Conservation (phyloP, 306 rosid genomes). For the Rubus idaeus region DNA sequence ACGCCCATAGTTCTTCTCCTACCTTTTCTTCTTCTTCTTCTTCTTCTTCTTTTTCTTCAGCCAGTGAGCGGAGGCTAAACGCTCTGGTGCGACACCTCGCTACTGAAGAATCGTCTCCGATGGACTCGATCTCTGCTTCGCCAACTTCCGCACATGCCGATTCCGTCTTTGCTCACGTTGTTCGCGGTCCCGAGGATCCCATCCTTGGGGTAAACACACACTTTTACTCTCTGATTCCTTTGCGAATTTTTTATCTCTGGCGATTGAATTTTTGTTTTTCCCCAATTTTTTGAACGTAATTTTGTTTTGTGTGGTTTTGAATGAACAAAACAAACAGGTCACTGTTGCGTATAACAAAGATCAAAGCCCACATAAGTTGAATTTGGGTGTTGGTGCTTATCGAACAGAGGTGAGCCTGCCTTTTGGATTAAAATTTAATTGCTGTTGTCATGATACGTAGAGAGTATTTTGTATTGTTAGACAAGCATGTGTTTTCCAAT, state of each 20-base stretch:
- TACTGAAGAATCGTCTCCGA: constrained; percentile 26
- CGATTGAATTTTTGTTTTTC: neutral
- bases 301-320: neutral
- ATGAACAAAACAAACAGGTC: constrained; percentile 46
- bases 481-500: neutral
- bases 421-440: neutral
- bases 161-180: constrained; percentile 81
- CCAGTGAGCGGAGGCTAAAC: constrained; percentile 67
- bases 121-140: constrained; percentile 59
- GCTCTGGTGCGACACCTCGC: constrained; percentile 53
- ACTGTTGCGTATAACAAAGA: constrained; percentile 94
- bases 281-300: neutral
- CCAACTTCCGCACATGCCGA: constrained; percentile 49
- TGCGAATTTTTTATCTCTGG: neutral
- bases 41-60: constrained; percentile 21
- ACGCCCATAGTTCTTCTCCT: constrained; percentile 14
- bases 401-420: constrained; percentile 78
- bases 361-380: constrained; percentile 81
- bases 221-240: neutral
- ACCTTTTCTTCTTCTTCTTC: constrained; percentile 20
- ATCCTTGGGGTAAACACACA: constrained; percentile 71
- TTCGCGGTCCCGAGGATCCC: constrained; percentile 94
- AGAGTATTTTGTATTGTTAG: neutral
- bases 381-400: constrained; percentile 97
- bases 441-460: neutral